phyloP scores from a whole-genome alignment of 768 basidiomycete genomes.

The Naganishia friedmannii region DNA sequence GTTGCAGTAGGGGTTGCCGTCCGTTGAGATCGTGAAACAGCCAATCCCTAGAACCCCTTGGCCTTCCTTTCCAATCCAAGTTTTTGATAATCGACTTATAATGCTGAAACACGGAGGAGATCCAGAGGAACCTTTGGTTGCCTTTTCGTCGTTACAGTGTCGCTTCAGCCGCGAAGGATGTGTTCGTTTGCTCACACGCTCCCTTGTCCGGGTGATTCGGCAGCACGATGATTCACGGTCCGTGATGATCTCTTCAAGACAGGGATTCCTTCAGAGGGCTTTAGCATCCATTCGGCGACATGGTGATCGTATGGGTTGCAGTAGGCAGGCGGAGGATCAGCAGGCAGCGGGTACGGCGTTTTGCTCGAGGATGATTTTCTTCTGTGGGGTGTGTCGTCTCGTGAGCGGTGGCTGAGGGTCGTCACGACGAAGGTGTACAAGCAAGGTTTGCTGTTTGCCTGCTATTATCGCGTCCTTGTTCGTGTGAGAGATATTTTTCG shows the following conservation, averaged over 20 bases:
- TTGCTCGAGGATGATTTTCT: neutral
- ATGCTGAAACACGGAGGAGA: neutral
- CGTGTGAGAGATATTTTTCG: constrained; percentile 1
- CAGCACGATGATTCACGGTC: neutral
- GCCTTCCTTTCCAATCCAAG: neutral
- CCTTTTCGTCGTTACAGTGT: too few species aligned
- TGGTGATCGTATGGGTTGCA: too few species aligned
- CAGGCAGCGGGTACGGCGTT: neutral
- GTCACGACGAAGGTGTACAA: neutral
- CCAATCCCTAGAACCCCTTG: neutral
- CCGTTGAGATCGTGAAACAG: neutral
- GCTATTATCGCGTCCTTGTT: neutral
- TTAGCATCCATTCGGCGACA: neutral
- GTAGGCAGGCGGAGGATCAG: neutral
- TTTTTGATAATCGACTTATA: neutral
- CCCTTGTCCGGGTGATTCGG: neutral
- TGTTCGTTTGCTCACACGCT: neutral
- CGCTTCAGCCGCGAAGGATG: too few species aligned
- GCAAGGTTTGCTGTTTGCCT: neutral
- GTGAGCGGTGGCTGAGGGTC: too few species aligned
- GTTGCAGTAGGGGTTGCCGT: neutral
- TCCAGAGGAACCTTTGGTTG: too few species aligned
- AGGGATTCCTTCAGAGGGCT: neutral
- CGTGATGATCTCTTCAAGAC: neutral
- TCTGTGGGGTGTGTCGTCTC: too few species aligned